Percentiles rank a stretch among this genome's conserved stretches.
phyloP scores from a whole-genome alignment of 2,329 filamentous ascomycete species.

The Trichocomaceae sp. region DNA sequence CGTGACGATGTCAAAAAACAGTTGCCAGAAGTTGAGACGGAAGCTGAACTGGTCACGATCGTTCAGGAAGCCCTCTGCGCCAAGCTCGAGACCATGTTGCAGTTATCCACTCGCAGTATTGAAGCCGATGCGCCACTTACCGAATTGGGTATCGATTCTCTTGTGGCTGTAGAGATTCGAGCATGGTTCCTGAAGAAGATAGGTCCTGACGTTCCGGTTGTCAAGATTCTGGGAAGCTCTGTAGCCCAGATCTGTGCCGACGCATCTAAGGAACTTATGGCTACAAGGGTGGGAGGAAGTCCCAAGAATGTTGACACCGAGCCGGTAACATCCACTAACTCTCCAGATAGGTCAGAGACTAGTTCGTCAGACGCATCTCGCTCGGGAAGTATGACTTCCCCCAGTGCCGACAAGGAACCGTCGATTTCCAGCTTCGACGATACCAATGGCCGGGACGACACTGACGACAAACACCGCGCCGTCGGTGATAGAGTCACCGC shows the following conservation, averaged over 20 bases:
- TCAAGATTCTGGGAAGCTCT: constrained; percentile 37
- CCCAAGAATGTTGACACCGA: too few species aligned
- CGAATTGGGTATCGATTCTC: constrained; percentile 9
- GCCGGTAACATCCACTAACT: too few species aligned
- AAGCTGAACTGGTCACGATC: not conserved
- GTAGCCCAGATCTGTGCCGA: not conserved
- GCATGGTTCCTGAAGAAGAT: constrained; percentile 44
- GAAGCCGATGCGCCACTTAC: not conserved
- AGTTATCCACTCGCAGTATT: not conserved
- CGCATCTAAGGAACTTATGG: too few species aligned
- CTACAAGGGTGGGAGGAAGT: too few species aligned
- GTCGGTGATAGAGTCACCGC: too few species aligned
- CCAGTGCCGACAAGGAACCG: too few species aligned
- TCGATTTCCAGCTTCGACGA: too few species aligned
- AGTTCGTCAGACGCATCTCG: too few species aligned
- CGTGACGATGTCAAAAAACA: not conserved
- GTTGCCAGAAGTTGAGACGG: not conserved
- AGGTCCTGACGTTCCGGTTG: constrained; percentile 39
- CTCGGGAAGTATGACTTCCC: too few species aligned
- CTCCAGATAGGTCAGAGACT: too few species aligned
- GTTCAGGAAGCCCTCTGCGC: not conserved
- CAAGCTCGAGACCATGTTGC: not conserved
- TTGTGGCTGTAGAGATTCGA: not conserved
- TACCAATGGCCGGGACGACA: too few species aligned
- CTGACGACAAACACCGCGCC: too few species aligned